Evolutionary conservation across 306 rosid genomes (phyloP).

Genomic region (Prunus davidiana): DNA sequence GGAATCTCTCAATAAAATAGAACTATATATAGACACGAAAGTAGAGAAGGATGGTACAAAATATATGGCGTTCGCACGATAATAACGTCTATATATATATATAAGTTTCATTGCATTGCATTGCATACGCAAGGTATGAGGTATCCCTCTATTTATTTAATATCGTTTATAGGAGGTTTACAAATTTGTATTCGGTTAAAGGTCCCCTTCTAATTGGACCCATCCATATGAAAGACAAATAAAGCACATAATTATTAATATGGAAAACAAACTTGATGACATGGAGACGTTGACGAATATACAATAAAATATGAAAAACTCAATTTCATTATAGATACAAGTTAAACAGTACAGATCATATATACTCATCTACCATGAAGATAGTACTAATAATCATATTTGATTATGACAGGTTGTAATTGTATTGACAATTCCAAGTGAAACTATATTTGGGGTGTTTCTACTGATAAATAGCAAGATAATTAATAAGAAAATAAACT

Average conservation of each 20-base stretch:
- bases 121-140: not conserved
- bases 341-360: too few species aligned
- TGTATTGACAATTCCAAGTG: not conserved
- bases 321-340: not conserved
- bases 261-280: not conserved
- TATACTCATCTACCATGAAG: not conserved
- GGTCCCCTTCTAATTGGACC: not conserved
- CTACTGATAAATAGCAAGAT: not conserved
- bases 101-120: too few species aligned
- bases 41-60: rapidly evolving
- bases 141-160: not conserved
- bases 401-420: conserved; percentile 2
- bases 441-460: not conserved
- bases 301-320: not conserved
- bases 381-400: not conserved
- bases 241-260: not conserved
- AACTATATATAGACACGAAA: too few species aligned
- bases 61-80: rapidly evolving
- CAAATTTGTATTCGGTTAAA: not conserved
- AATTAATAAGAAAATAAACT: not conserved
- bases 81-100: too few species aligned
- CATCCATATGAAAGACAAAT: not conserved
- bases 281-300: not conserved
- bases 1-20: too few species aligned
- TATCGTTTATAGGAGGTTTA: not conserved